Evolutionary conservation across 2,329 filamentous ascomycete species (phyloP).

Genomic region (Aspergillus alliaceus): DNA sequence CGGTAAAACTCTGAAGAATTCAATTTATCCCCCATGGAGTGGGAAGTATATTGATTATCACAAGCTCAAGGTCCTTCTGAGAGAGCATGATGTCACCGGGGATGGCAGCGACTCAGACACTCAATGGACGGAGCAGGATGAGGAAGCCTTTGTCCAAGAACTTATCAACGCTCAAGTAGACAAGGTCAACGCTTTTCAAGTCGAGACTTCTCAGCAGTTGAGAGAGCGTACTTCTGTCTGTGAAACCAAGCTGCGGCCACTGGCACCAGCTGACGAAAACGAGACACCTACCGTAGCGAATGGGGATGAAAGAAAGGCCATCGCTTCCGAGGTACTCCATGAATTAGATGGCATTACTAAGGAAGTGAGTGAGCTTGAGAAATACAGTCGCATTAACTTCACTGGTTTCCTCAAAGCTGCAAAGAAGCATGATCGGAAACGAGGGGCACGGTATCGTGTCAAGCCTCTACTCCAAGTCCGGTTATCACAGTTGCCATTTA

Average conservation of each 20-base stretch:
- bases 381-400: conserved; percentile 95
- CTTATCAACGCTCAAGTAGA: conserved; percentile 92
- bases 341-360: conserved; percentile 87
- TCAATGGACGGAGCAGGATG: conserved; percentile 88
- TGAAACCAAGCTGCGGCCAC: conserved; percentile 63
- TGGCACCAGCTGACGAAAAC: conserved; percentile 44
- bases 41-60: conserved; percentile 93
- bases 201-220: conserved; percentile 75
- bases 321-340: conserved; percentile 68
- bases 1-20: conserved; percentile 79
- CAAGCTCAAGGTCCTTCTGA: conserved; percentile 85
- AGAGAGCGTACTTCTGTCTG: conserved; percentile 75
- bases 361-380: conserved; percentile 89
- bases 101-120: conserved; percentile 55
- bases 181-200: conserved; percentile 89
- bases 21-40: conserved; percentile 84
- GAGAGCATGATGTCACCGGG: conserved; percentile 65
- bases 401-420: conserved; percentile 97
- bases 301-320: conserved; percentile 48
- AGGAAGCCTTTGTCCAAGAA: conserved; percentile 91
- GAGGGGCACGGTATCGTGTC: conserved; percentile 82
- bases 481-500: conserved; percentile 85
- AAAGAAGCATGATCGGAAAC: conserved; percentile 97
- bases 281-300: conserved; percentile 33
- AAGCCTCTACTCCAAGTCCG: conserved; percentile 89